Evolutionary conservation across 1,139 yeast genomes (phyloP).

Genomic region (Debaryomycetaceae sp.): DNA sequence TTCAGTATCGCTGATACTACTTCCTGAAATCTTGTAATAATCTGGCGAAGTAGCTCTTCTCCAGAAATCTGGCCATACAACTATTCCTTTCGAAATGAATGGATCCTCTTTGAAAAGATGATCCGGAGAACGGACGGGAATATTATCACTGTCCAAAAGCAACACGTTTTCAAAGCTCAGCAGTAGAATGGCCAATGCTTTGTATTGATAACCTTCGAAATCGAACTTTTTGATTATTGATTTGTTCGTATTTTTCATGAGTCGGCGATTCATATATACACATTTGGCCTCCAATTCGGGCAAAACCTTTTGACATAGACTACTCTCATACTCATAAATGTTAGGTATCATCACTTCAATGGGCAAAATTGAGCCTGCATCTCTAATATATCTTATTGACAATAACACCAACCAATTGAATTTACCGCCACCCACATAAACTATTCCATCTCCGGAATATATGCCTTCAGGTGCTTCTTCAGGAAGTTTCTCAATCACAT

Average conservation of each 20-base stretch:
- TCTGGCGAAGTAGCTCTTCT: constrained; percentile 43
- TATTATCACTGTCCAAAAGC: constrained; percentile 73
- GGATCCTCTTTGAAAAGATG: constrained; percentile 29
- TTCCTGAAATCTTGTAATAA: constrained; percentile 38
- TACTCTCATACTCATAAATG: constrained; percentile 64
- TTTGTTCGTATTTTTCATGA: constrained; percentile 31
- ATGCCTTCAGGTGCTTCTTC: constrained; percentile 42
- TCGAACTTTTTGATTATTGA: constrained; percentile 38
- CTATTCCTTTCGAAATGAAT: constrained; percentile 29
- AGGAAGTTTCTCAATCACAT: constrained; percentile 52
- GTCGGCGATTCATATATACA: constrained; percentile 54
- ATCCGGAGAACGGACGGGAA: constrained; percentile 60
- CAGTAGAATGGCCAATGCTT: constrained; percentile 68
- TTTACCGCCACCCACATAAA: constrained; percentile 78
- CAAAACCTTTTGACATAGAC: constrained; percentile 60
- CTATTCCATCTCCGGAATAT: constrained; percentile 72
- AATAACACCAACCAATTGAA: constrained; percentile 71
- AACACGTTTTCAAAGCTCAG: constrained; percentile 78
- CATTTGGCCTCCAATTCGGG: constrained; percentile 72
- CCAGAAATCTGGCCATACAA: constrained; percentile 52
- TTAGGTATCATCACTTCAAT: constrained; percentile 76
- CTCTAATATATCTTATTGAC: constrained; percentile 62
- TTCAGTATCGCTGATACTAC: constrained; percentile 20
- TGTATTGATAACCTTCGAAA: constrained; percentile 75
- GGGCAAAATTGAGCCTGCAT: constrained; percentile 63